Evolutionary conservation across 345 rosid species (phyloP), one percentile per base, ranked within the genome.

Genomic region (Populus nigra): DNA sequence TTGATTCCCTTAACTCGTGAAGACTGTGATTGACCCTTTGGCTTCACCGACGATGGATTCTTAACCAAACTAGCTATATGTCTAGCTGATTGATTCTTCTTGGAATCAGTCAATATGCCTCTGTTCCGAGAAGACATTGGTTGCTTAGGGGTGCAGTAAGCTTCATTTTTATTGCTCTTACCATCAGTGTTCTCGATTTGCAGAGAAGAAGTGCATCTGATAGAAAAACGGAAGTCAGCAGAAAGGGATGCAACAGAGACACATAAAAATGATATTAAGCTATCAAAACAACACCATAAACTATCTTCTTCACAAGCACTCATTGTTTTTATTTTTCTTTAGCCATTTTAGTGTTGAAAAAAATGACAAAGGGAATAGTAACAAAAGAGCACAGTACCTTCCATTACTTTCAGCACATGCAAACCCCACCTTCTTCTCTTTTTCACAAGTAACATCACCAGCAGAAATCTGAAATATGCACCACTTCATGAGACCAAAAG

Each of bases 1-100:
- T 77, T 83, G 66, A 72, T 81, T 59, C 81, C 86, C 83, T 86
- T 88, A 22, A 82, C 80, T 73, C 76, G 85, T 65, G 94, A 89
- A 65, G 93, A 87, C 66, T 82, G 89, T 74, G 84, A 81, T 69
- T 81, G 91, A 65, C 59, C 82, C 71, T 79, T 91, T 1, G 81
- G 84, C 84, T 84, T 91, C 82, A 86, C 72, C 16, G 84, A 86
- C n/a, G 92, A 91, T 41, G 93, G 87, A 74, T 96, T 91, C 81
- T 76, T 87, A 27, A 86, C 36, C 53, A 87, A 35, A 80, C 87
- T 86, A 65, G 91, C 92, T 65, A 90, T 87, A 78, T 88, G 89
- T 79, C 81, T 87, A 66, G 93, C 89, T 27, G 97, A 84, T 73
- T 82, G 89, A 76, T 82, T 87, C 85, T 88, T 94, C 90, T 85